These are phyloP conservation scores for Zizania latifolia DNA, from an alignment of 176 grass and related monocot species.

Conservation along the genomic window DNA sequence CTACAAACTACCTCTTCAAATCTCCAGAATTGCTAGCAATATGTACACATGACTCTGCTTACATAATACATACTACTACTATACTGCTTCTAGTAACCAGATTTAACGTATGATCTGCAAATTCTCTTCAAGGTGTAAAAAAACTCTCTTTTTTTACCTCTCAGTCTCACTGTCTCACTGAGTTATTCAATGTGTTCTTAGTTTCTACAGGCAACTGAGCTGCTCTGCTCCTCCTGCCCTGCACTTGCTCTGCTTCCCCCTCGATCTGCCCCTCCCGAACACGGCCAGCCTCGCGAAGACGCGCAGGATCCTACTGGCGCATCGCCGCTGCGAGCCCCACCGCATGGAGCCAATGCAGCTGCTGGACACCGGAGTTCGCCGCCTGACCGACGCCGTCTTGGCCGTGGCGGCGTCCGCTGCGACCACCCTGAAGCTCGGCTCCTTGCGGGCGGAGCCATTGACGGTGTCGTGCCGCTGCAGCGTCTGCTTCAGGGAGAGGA, in stretches of 20 bases:
- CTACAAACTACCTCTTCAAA: neutral
- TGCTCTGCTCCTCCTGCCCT: conserved; percentile 23
- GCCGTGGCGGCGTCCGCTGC: neutral
- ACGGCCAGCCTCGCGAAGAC: conserved; percentile 67
- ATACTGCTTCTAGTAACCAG: neutral
- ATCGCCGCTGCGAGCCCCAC: conserved; percentile 70
- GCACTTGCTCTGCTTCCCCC: conserved; percentile 48
- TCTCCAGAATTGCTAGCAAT: neutral
- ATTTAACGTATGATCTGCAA: neutral
- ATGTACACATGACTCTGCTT: conserved; percentile 18
- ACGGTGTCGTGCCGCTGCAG: conserved; percentile 51
- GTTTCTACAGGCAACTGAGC: conserved; percentile 29
- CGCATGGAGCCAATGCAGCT: conserved; percentile 78
- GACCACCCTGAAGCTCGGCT: conserved; percentile 45
- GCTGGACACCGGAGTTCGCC: conserved; percentile 39
- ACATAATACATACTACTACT: conserved; percentile 1
- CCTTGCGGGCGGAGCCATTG: conserved; percentile 24
- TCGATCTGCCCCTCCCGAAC: conserved; percentile 57
- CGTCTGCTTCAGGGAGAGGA: conserved; percentile 65
- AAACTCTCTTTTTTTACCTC: neutral
- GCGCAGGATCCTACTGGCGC: conserved; percentile 63
- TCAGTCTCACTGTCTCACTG: neutral
- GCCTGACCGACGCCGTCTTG: conserved; percentile 2
- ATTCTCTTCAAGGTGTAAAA: neutral
- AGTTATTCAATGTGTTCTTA: too few relatives aligned